Conservation (phyloP, 257 asterid genomes). For the Solanum okadae region DNA sequence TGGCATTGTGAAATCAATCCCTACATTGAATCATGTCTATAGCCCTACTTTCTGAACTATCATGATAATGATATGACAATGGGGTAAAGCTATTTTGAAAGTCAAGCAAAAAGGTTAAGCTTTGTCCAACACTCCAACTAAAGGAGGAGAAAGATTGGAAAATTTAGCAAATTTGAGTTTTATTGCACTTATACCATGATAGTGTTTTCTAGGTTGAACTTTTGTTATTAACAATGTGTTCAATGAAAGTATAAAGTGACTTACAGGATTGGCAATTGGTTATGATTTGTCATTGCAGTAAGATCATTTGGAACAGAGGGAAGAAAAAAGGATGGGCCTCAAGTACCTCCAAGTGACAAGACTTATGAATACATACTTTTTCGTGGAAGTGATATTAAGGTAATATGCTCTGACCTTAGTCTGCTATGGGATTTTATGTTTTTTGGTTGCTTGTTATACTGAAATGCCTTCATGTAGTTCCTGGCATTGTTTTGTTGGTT, state of each 20-base stretch:
- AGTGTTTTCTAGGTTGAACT: background rate
- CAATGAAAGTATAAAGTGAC: background rate
- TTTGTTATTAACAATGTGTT: background rate
- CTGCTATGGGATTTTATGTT: background rate
- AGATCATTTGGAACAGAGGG: constrained; percentile 98
- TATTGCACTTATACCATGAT: background rate
- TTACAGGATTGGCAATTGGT: background rate
- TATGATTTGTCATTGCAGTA: constrained; percentile 33
- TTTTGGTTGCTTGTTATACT: background rate
- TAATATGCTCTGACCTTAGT: constrained; percentile 8
- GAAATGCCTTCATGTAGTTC: background rate
- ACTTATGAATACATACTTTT: constrained; percentile 84
- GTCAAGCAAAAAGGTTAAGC: background rate
- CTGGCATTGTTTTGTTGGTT: background rate
- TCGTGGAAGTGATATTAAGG: constrained; percentile 96
- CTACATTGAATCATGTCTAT: background rate
- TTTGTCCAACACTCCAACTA: background rate
- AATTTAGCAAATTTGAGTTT: background rate
- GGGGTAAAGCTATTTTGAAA: background rate
- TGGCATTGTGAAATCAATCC: background rate
- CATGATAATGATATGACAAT: background rate
- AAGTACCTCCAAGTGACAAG: constrained; percentile 83
- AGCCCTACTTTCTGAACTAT: background rate
- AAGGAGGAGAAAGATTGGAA: background rate
- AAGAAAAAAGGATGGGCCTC: constrained; percentile 86